Percentiles rank a stretch among this genome's conserved stretches.
Conservation (phyloP, 352 stramenopile species). For the Phytopythium oedochilum region DNA sequence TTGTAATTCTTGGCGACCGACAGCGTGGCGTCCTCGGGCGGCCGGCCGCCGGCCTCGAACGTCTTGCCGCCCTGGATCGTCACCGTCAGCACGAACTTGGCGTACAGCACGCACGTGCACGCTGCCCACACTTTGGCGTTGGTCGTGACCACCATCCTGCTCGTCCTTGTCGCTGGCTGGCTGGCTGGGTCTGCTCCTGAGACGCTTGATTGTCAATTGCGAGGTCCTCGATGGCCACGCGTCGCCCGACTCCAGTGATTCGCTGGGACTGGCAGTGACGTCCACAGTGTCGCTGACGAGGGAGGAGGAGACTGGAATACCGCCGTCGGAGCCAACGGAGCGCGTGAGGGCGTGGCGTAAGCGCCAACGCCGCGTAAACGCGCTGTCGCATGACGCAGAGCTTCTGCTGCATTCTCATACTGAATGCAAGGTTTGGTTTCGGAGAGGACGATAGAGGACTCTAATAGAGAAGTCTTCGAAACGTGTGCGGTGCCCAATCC, state of each 20-base stretch:
- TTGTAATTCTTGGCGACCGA: conserved; percentile 20
- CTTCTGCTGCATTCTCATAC: not conserved
- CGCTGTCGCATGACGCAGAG: not conserved
- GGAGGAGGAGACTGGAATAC: no score
- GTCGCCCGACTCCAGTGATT: no score
- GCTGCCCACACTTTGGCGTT: conserved; percentile 31
- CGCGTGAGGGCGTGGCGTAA: conserved; percentile 2
- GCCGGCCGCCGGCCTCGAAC: conserved; percentile 27
- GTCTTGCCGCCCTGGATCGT: conserved; percentile 30
- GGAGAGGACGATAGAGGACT: not conserved
- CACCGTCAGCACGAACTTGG: conserved; percentile 38
- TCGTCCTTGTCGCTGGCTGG: no score
- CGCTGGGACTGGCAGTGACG: no score
- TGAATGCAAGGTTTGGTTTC: not conserved
- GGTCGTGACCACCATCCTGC: conserved; percentile 10
- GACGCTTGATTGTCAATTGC: not conserved
- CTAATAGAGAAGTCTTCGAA: not conserved
- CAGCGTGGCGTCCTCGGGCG: conserved; percentile 31
- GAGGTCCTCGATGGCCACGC: not conserved
- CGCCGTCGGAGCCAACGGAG: no score
- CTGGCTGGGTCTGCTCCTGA: not conserved
- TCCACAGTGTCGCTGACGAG: no score
- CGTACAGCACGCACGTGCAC: conserved; percentile 29
- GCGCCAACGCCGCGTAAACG: not conserved
- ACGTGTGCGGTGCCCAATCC: no score